phyloP scores from a whole-genome alignment of 768 basidiomycete genomes.

The Kwoniella heveanensis region DNA sequence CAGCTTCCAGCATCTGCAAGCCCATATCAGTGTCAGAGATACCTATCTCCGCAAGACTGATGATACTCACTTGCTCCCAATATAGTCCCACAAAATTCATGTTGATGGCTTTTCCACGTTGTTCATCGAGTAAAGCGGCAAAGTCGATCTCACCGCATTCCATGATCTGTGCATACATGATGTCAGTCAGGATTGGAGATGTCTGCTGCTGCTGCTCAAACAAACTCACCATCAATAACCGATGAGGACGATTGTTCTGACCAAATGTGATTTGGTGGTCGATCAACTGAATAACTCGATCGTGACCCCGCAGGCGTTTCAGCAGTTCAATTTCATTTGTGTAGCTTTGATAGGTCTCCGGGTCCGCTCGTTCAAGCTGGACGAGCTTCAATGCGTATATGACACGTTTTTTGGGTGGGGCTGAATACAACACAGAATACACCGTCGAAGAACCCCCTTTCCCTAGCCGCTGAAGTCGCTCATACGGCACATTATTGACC shows the following conservation, averaged over 20 bases:
- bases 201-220: background rate
- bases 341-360: slow-evolving; percentile 85
- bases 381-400: slow-evolving; percentile 92
- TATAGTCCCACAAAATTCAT: slow-evolving; percentile 94
- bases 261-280: slow-evolving; percentile 88
- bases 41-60: background rate
- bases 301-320: slow-evolving; percentile 90
- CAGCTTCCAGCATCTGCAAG: slow-evolving; percentile 92
- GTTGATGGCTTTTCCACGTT: slow-evolving; percentile 79
- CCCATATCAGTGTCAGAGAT: slow-evolving; percentile 6
- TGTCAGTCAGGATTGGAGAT: slow-evolving; percentile 6
- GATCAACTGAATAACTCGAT: slow-evolving; percentile 83
- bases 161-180: slow-evolving; percentile 66
- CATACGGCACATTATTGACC: slow-evolving; percentile 83
- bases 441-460: slow-evolving; percentile 95
- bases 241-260: slow-evolving; percentile 60
- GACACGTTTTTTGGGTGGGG: slow-evolving; percentile 61
- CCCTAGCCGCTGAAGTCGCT: slow-evolving; percentile 83
- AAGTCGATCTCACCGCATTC: slow-evolving; percentile 95
- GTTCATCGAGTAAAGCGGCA: slow-evolving; percentile 77
- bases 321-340: slow-evolving; percentile 94
- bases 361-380: slow-evolving; percentile 81
- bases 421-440: slow-evolving; percentile 78
- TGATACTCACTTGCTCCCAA: slow-evolving; percentile 82
- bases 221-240: slow-evolving; percentile 64